Base-by-base conservation (phyloP, 257 asterid species). In the Solanum virginianum region DNA sequence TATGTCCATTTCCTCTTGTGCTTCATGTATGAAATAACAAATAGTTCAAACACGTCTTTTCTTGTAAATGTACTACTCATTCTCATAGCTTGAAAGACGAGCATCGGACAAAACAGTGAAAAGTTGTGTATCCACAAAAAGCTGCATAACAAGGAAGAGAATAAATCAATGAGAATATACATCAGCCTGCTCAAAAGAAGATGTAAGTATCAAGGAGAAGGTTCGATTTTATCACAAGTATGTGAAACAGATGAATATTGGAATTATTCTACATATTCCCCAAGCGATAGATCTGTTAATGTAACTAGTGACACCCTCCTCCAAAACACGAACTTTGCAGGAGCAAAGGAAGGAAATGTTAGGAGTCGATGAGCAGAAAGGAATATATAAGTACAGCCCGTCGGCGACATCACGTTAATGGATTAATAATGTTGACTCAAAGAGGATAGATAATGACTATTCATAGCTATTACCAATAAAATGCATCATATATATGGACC, bases 111-210 rank as follows among this genome's bases (percentile, higher is more conserved):
- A 86, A 70, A 95, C 94, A 3, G 90, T 85, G 87, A 95, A 95
- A 81, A 92, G 84, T 80, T 95, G 99, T 65, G 99, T 94, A 82
- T 95, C 99, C 68, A 95, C 95, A 85, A 95, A 90, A 49, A 92
- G 84, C 99, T 95, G 98, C 91, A 91, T 53, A 84, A 79, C 24
- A 85, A 47, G 26, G 83, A 87, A 75, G 85, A 84, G 18, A 32
- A 26, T 32, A 54, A 20, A 74, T 72, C 47, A 17, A 47, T 63
- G 69, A 56, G 22, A 32, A 20, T 24, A 12, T 41, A 59, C 4
- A 84, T n/a, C 69, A 66, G 43, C 47, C 29, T 29, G 39, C 10
- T 57, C 20, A 14, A 1, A 18, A 68, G 10, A 8, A 60, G 39
- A 81, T 7, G 17, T 16, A 69, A 8, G 5, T 69, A 20, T 69